These are phyloP conservation scores for Phaeosphaeria sp. DNA, from an alignment of 2,329 filamentous ascomycete species.

Conservation along the genomic window DNA sequence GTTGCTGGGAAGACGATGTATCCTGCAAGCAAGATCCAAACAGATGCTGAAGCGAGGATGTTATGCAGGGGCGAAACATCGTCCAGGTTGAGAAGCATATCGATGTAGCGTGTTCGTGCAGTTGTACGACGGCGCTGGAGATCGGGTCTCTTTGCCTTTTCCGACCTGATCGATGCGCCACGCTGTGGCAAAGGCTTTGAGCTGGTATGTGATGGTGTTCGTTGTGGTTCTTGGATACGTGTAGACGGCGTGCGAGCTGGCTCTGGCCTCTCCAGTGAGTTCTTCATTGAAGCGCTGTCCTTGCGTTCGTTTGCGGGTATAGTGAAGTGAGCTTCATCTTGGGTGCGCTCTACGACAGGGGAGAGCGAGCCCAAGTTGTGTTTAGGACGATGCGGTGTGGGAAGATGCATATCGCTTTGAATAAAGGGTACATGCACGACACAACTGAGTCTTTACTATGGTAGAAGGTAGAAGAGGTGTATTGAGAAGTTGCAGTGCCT, in stretches of 20 bases:
- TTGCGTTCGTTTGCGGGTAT: constrained; percentile 7
- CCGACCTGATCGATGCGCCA: not conserved
- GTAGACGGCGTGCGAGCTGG: constrained; percentile 27
- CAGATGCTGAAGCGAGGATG: constrained; percentile 54
- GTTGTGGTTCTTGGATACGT: constrained; percentile 20
- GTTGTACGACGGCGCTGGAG: constrained; percentile 35
- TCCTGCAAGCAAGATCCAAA: constrained; percentile 60
- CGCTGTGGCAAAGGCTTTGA: constrained; percentile 1
- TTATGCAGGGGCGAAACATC: constrained; percentile 56
- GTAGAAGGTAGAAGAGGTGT: not conserved
- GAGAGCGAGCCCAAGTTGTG: constrained; percentile 1
- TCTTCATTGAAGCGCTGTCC: constrained; percentile 5
- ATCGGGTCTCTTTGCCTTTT: constrained; percentile 16
- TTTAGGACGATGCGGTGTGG: constrained; percentile 2
- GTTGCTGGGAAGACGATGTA: constrained; percentile 62
- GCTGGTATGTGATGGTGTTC: constrained; percentile 4
- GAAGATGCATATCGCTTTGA: not conserved
- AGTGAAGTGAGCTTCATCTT: not conserved
- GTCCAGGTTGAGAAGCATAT: constrained; percentile 58
- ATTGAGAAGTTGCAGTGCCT: not conserved
- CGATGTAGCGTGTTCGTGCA: constrained; percentile 34
- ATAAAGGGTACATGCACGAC: no score
- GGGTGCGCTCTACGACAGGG: constrained; percentile 1
- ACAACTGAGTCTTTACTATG: no score
- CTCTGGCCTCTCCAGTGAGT: constrained; percentile 5